A percentile compares a stretch with the other conserved stretches of the same genome.
phyloP scores from a whole-genome alignment of 129 eudicot genomes.

The Rutidosis leptorrhynchoides region DNA sequence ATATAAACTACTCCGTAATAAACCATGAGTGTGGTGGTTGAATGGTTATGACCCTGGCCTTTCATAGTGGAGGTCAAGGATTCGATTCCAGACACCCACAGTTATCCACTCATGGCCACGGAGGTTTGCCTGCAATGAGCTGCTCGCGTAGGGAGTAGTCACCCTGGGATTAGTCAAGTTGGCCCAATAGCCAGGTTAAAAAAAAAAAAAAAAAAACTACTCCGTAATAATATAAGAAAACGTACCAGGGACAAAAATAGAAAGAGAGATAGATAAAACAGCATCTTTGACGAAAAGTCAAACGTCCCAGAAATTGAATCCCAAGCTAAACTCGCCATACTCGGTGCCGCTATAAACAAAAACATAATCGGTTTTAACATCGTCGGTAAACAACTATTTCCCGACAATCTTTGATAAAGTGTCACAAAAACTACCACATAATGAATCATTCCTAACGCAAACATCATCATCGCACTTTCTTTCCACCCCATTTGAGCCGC shows the following conservation, averaged over 20 bases:
- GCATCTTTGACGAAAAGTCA: constrained; percentile 58
- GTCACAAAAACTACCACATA: constrained; percentile 61
- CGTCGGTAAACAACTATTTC: constrained; percentile 33
- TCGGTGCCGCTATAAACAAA: constrained; percentile 61
- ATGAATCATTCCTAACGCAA: constrained; percentile 52
- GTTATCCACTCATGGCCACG: too few species aligned
- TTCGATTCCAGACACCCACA: too few species aligned
- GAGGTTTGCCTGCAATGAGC: too few species aligned
- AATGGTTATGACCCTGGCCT: too few species aligned
- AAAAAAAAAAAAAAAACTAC: too few species aligned
- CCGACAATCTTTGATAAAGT: constrained; percentile 51
- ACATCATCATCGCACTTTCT: constrained; percentile 54
- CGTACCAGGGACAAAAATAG: constrained; percentile 60
- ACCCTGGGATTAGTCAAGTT: too few species aligned
- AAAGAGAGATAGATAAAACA: constrained; percentile 57
- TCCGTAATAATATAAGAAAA: background rate
- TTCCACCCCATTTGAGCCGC: constrained; percentile 61
- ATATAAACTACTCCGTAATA: too few species aligned
- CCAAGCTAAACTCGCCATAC: constrained; percentile 79
- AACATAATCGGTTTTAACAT: constrained; percentile 58
- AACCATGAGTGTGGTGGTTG: too few species aligned
- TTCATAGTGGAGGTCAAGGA: too few species aligned
- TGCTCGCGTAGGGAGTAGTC: too few species aligned
- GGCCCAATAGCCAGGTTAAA: too few species aligned
- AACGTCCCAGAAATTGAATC: constrained; percentile 48